phyloP scores from a whole-genome alignment of 2,329 filamentous ascomycete genomes.

The Pestalotiopsis sp. region DNA sequence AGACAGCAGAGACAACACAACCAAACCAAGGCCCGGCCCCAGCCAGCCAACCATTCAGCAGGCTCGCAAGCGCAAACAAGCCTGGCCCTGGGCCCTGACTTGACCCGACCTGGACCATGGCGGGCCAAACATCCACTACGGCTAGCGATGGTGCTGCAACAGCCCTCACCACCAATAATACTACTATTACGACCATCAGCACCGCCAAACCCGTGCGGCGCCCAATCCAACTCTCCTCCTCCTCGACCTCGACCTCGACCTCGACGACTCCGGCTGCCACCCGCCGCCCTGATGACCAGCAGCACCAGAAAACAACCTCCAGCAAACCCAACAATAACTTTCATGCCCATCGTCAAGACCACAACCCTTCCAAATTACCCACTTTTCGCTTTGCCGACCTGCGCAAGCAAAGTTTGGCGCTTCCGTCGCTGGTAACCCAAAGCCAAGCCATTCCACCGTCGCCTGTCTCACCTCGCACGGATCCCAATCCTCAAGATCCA shows the following conservation, averaged over 20 bases:
- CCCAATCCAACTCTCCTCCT: neutral
- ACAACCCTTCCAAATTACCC: constrained; percentile 59
- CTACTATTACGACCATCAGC: neutral
- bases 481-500: constrained; percentile 21
- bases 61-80: no score
- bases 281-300: constrained; percentile 5
- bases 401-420: constrained; percentile 37
- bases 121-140: neutral
- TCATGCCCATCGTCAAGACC: constrained; percentile 53
- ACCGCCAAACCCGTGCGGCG: neutral
- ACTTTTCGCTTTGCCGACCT: constrained; percentile 57
- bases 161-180: neutral
- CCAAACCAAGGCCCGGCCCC: neutral
- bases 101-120: neutral
- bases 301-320: constrained; percentile 13
- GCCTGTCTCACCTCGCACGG: constrained; percentile 39
- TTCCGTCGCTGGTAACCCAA: constrained; percentile 34
- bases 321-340: constrained; percentile 24
- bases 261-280: neutral
- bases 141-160: neutral
- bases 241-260: neutral
- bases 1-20: neutral
- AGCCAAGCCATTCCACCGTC: constrained; percentile 37
- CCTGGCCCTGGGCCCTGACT: neutral
- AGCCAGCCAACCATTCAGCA: no score